Conservation (phyloP, 2,329 filamentous ascomycete genomes). For the Fusarium burgessii region DNA sequence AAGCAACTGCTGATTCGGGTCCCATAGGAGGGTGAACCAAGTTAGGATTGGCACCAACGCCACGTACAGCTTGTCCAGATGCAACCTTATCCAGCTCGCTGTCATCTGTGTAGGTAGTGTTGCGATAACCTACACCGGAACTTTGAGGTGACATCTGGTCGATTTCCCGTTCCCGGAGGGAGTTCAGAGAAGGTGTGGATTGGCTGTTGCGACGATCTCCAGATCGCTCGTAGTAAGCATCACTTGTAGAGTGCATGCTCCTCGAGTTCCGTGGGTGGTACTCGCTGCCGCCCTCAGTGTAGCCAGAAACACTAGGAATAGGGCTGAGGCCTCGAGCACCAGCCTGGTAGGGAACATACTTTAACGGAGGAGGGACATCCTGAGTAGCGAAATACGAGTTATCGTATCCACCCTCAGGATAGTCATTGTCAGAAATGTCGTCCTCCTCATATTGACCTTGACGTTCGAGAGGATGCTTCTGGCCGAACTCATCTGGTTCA, state of each 20-base stretch:
- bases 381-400: conserved; percentile 68
- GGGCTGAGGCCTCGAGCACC: conserved; percentile 83
- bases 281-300: conserved; percentile 76
- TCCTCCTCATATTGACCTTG: conserved; percentile 59
- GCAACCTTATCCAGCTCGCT: conserved; percentile 70
- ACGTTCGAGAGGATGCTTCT: conserved; percentile 57
- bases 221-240: conserved; percentile 70
- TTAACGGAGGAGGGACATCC: conserved; percentile 72
- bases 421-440: conserved; percentile 51
- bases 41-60: conserved; percentile 78
- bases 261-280: conserved; percentile 68
- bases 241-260: conserved; percentile 61
- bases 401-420: conserved; percentile 57
- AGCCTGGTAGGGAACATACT: conserved; percentile 76
- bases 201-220: conserved; percentile 50
- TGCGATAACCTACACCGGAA: conserved; percentile 67
- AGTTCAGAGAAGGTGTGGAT: conserved; percentile 52
- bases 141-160: conserved; percentile 66
- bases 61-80: conserved; percentile 77
- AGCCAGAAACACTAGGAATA: conserved; percentile 92
- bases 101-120: conserved; percentile 63
- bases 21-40: conserved; percentile 78
- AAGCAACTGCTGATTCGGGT: conserved; percentile 91
- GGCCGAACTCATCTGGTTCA: conserved; percentile 60
- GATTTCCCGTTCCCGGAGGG: conserved; percentile 61